phyloP scores from a whole-genome alignment of 2,329 filamentous ascomycete genomes.

The Penicillium hordei region DNA sequence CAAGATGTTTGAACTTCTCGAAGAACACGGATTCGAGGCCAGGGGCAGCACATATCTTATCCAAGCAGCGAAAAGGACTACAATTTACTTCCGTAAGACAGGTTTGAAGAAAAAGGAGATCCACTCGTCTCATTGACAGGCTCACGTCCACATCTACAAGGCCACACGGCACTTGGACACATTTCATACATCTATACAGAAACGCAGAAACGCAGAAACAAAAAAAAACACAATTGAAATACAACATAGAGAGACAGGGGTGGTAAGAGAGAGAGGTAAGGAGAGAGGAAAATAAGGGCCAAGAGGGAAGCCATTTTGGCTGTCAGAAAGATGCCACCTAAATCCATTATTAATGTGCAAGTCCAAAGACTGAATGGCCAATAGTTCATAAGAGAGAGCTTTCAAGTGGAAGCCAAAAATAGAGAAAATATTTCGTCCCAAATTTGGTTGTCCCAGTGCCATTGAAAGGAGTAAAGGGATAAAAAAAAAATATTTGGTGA shows the following conservation, averaged over 20 bases:
- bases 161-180: conserved; percentile 5
- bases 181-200: conserved; percentile 23
- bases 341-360: conserved; percentile 22
- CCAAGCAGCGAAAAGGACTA: too few relatives aligned
- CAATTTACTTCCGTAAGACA: neutral
- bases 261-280: neutral
- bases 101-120: conserved; percentile 6
- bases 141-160: conserved; percentile 11
- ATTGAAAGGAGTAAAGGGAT: conserved; percentile 17
- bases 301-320: conserved; percentile 11
- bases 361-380: conserved; percentile 18
- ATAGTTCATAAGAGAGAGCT: conserved; percentile 19
- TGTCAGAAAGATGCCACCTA: conserved; percentile 21
- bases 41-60: too few relatives aligned
- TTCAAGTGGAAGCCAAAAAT: conserved; percentile 10
- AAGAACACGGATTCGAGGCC: too few relatives aligned
- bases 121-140: conserved; percentile 22
- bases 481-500: conserved; percentile 24
- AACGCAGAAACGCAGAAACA: conserved; percentile 5
- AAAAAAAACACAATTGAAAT: neutral
- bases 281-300: conserved; percentile 11
- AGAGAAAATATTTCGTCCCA: conserved; percentile 20
- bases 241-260: conserved; percentile 6
- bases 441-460: conserved; percentile 23
- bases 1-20: too few relatives aligned